Base-by-base conservation (phyloP, 2,329 filamentous ascomycete species). In the Fusarium pininemorale region DNA sequence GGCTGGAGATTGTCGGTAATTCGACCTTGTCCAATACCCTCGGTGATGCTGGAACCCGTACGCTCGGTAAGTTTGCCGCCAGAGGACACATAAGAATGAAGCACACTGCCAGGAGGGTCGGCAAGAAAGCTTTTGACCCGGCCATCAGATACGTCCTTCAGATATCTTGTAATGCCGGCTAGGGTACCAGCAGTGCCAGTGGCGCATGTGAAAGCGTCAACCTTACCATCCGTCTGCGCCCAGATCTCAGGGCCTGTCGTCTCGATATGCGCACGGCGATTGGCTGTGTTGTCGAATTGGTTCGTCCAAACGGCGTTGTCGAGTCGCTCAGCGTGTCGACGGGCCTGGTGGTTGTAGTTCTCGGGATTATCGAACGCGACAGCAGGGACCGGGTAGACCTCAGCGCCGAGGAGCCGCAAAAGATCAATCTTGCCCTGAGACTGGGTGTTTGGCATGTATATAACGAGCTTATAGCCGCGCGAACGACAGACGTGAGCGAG, bases 361-460 rank as follows among this genome's bases (percentile, higher is more conserved):
- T 95, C 87, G 22, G 95, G 94, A 85, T 98, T 94, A 73, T 98
- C 95, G 80, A 97, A 98, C 7, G 96, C 92, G 22, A 98, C 96
- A 13, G 96, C 96, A 22, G 96, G 96, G 1, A 99, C 96, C 24
- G 96, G 95, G 84, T 97, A 93, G 39, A 99, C 96, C 83, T 98
- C 95, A 32, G 96, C 96, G 74, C 96, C 96, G 15, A 99, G 89
- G 41, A 98, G 87, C 14, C 96, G 90, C 74, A 99, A 87, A 60
- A 99, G 89, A 83, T 98, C 96, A 81, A 99, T 94, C 87, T 99
- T 99, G 82, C 95, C 96, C 85, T 98, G 96, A 26, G 95, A 97
- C 85, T 98, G 96, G 55, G 96, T 98, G 87, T 99, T 93, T 79
- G 96, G 96, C 96, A 99, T 98, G 90, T 98, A 99, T 82, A 99